Conservation (phyloP, 1,284 basidiomycete species). For the Irpex sp. region DNA sequence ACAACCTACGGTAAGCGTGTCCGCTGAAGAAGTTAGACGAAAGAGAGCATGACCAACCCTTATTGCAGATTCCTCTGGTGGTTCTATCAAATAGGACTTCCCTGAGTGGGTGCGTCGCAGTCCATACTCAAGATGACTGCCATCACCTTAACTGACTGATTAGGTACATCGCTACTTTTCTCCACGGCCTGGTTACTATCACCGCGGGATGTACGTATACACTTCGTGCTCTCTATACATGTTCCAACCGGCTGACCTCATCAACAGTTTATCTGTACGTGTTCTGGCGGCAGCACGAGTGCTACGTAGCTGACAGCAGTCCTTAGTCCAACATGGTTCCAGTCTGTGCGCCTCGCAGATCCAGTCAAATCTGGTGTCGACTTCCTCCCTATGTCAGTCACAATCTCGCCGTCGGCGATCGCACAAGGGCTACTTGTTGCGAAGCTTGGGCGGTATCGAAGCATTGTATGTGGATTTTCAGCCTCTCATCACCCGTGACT, state of each 20-base stretch:
- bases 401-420: slow-evolving; percentile 16
- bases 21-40: neutral
- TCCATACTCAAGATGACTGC: too few species aligned
- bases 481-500: slow-evolving; percentile 2
- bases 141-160: neutral
- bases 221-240: neutral
- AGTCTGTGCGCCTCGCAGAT: slow-evolving; percentile 13
- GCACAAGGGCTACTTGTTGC: slow-evolving; percentile 12
- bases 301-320: neutral
- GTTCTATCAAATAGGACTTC: slow-evolving; percentile 30
- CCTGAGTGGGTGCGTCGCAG: slow-evolving; percentile 20
- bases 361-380: slow-evolving; percentile 18
- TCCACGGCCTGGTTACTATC: slow-evolving; percentile 27
- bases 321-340: slow-evolving; percentile 19
- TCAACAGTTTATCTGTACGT: neutral
- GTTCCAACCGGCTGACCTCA: neutral
- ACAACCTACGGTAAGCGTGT: slow-evolving; percentile 21
- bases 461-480: slow-evolving; percentile 3
- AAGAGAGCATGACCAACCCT: neutral
- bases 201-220: slow-evolving; percentile 21
- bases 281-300: too few species aligned
- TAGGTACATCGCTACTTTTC: slow-evolving; percentile 23
- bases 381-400: slow-evolving; percentile 14
- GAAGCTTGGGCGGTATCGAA: slow-evolving; percentile 8
- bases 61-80: slow-evolving; percentile 22